Evolutionary conservation across 805 yeast genomes (phyloP), one percentile per base, ranked within the genome.

Genomic region (Candida takata): DNA sequence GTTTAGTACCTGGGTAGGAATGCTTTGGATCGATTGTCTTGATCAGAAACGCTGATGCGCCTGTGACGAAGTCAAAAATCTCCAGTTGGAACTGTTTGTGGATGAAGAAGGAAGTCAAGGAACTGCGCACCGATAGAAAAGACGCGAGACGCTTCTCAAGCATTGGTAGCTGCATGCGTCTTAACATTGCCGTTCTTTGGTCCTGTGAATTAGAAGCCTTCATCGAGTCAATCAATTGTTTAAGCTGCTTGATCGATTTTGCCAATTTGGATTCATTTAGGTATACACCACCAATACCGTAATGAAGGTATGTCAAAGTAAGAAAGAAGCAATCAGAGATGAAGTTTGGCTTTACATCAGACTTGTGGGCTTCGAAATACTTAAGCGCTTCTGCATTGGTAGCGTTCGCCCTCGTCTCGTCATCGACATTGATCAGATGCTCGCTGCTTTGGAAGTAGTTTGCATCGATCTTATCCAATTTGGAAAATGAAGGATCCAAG

Each of bases 271-370:
- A 77, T 41, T 76, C 74, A 31, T 65, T 67, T 30, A 75, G 68
- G 38, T 72, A 60, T 0, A 82, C 61, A 33, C 97, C 97, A 17
- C 95, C 95, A 28, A 85, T 64, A 29, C 97, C 98, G 60, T 83
- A 92, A 47, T 90, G 88, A 33, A 85, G 59, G 55, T 81, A 87
- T 0, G 95, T 77, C 34, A 82, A 65, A 6, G 88, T 76, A 37
- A 92, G 56, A 51, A 70, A 92, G 58, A 87, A 92, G 50, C 95
- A 81, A 46, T 90, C 92, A 8, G 95, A 78, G n/a, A 92, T 85
- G 55, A 92, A 92, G 51, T 92, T 90, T 20, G 70, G 55, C 42
- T 57, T 54, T n/a, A 52, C 58, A 2, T 47, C 58, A n/a, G 57
- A 52, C 10, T 64, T 61, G 25, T 61, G 55, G 3, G 59, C 48